Evolutionary conservation across 2,329 filamentous ascomycete genomes (phyloP).

Genomic region (Curvularia sp.): DNA sequence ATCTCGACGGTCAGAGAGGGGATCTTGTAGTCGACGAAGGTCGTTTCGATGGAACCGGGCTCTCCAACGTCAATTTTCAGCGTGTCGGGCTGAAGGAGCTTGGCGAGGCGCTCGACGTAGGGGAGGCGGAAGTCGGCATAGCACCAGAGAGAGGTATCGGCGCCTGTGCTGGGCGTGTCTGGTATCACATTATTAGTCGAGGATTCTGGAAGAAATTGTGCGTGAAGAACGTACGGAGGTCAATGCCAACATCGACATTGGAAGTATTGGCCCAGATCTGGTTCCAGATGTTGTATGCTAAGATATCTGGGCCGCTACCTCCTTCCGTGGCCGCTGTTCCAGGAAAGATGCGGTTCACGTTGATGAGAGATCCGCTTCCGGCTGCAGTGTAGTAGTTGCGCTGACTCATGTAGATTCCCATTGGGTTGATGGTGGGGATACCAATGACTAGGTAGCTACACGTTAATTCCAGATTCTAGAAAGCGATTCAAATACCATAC

Average conservation of each 20-base stretch:
- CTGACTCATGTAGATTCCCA: constrained; percentile 51
- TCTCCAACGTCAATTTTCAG: constrained; percentile 52
- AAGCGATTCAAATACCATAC: constrained; percentile 20
- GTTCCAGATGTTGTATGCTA: constrained; percentile 50
- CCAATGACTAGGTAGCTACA: constrained; percentile 42
- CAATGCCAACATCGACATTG: constrained; percentile 51
- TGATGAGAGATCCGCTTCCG: constrained; percentile 39
- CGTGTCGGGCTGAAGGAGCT: constrained; percentile 50
- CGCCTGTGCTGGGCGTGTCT: constrained; percentile 49
- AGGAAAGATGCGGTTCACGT: constrained; percentile 49
- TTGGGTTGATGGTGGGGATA: constrained; percentile 50
- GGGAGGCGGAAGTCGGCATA: constrained; percentile 50
- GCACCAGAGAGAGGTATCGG: constrained; percentile 49
- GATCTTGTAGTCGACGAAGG: constrained; percentile 45
- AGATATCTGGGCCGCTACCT: constrained; percentile 35
- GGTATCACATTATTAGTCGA: neutral
- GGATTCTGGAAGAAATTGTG: rapidly evolving
- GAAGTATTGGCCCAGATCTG: constrained; percentile 49
- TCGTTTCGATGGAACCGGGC: constrained; percentile 51
- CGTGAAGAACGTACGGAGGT: constrained; percentile 32
- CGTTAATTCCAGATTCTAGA: constrained; percentile 8
- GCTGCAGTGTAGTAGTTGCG: constrained; percentile 48
- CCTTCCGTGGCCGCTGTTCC: constrained; percentile 35
- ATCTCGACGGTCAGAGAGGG: constrained; percentile 51
- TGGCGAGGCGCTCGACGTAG: constrained; percentile 50